Conservation (phyloP, 805 yeast species). For the Wickerhamiella bombiphila region DNA sequence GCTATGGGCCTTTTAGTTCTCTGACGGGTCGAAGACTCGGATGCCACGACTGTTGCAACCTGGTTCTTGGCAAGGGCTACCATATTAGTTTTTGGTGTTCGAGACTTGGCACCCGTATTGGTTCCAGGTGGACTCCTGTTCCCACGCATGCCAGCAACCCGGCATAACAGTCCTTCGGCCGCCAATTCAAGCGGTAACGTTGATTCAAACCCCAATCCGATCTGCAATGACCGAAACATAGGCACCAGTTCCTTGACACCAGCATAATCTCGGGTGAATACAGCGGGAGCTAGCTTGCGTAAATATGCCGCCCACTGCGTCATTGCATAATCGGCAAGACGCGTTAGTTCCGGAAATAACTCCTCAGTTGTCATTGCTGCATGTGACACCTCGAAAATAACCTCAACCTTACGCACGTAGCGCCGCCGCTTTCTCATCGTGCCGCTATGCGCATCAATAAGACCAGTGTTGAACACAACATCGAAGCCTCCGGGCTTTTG, state of each 20-base stretch:
- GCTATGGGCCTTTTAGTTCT: no score
- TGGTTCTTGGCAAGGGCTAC: no score
- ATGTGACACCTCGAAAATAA: slow-evolving; percentile 2
- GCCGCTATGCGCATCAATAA: neutral
- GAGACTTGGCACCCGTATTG: neutral
- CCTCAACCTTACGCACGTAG: slow-evolving; percentile 3
- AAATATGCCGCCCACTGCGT: neutral
- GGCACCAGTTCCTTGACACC: neutral
- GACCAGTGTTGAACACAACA: slow-evolving; percentile 1
- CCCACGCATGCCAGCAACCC: neutral
- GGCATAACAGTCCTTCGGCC: neutral
- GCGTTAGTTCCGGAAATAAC: slow-evolving; percentile 2
- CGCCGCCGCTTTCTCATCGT: slow-evolving; percentile 2
- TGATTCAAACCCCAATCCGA: slow-evolving; percentile 1
- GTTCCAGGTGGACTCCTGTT: neutral
- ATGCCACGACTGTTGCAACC: neutral
- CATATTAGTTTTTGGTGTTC: neutral
- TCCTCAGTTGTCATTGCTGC: neutral
- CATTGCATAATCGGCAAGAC: slow-evolving; percentile 12
- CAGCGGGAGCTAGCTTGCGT: slow-evolving; percentile 5
- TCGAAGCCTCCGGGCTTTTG: slow-evolving; percentile 3
- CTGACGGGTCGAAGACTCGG: neutral
- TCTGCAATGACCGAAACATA: slow-evolving; percentile 1
- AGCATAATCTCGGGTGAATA: slow-evolving; percentile 2
- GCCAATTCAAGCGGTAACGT: neutral